Evolutionary conservation across 371 early-diverging fungal genomes (phyloP).

Genomic region (Batrachochytrium dendrobatidis): DNA sequence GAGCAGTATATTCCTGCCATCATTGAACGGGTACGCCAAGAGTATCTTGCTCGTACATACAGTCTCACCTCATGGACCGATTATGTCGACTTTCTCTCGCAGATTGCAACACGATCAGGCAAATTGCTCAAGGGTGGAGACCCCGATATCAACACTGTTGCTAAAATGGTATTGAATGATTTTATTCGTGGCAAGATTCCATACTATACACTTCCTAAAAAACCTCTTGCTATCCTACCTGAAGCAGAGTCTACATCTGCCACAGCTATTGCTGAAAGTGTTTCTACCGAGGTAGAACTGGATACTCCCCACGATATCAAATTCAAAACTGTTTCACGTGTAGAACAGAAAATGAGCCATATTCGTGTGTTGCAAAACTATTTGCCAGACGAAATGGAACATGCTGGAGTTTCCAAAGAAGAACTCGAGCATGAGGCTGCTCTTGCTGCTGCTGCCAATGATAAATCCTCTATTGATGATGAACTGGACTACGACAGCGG

Average conservation of each 20-base stretch:
- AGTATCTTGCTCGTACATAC: conserved; percentile 87
- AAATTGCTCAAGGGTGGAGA: conserved; percentile 96
- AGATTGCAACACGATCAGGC: conserved; percentile 84
- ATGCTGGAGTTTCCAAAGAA: conserved; percentile 47
- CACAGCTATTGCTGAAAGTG: not conserved
- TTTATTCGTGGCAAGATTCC: conserved; percentile 99
- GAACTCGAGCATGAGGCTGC: conserved; percentile 26
- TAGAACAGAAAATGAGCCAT: conserved; percentile 76
- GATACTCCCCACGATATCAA: not conserved
- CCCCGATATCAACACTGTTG: conserved; percentile 85
- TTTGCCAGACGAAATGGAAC: conserved; percentile 65
- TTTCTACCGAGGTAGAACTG: not conserved
- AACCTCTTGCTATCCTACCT: not conserved
- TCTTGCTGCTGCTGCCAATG: conserved; percentile 29
- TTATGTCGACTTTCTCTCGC: conserved; percentile 81
- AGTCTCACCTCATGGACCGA: conserved; percentile 78
- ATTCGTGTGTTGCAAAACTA: conserved; percentile 73
- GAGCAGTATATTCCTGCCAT: conserved; percentile 91
- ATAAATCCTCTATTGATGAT: not conserved
- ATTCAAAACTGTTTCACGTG: conserved; percentile 28
- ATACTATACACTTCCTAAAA: conserved; percentile 74
- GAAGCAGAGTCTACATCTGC: not conserved
- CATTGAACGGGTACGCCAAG: conserved; percentile 76
- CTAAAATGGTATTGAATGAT: conserved; percentile 98
- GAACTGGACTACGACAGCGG: not conserved